These are phyloP conservation scores for Nannizziopsis barbatae DNA, from an alignment of 2,329 filamentous ascomycete species.

Conservation along the genomic window DNA sequence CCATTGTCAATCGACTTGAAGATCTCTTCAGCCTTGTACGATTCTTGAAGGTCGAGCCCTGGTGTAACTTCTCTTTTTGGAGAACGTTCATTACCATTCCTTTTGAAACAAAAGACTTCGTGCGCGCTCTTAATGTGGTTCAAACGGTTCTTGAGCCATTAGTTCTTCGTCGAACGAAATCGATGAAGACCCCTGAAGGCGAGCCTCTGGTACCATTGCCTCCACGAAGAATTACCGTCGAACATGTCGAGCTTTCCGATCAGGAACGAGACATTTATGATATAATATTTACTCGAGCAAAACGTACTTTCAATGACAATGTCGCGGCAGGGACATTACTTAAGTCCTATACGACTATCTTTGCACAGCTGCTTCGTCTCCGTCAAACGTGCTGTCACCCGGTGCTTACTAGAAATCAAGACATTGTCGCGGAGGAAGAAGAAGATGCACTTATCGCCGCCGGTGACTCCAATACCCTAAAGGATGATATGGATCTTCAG, in stretches of 20 bases:
- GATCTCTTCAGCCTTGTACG: constrained; percentile 88
- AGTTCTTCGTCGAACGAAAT: constrained; percentile 90
- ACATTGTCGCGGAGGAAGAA: constrained; percentile 68
- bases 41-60: constrained; percentile 88
- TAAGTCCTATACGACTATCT: constrained; percentile 94
- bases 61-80: constrained; percentile 99
- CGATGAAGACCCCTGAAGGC: constrained; percentile 91
- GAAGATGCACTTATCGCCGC: constrained; percentile 66
- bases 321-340: constrained; percentile 84
- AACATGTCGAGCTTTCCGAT: constrained; percentile 73
- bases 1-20: constrained; percentile 90
- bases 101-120: constrained; percentile 90
- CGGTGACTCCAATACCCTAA: constrained; percentile 67
- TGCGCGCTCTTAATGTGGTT: constrained; percentile 87
- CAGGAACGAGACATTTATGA: constrained; percentile 86
- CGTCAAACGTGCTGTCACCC: constrained; percentile 93
- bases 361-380: constrained; percentile 86
- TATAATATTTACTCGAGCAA: constrained; percentile 72
- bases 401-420: constrained; percentile 71
- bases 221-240: constrained; percentile 68
- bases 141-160: constrained; percentile 92
- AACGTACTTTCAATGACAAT: constrained; percentile 67
- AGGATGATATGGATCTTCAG: constrained; percentile 92
- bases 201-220: constrained; percentile 72
- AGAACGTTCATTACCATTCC: constrained; percentile 96